phyloP scores from a whole-genome alignment of 106 monocot species.

The Chionographis japonica region DNA sequence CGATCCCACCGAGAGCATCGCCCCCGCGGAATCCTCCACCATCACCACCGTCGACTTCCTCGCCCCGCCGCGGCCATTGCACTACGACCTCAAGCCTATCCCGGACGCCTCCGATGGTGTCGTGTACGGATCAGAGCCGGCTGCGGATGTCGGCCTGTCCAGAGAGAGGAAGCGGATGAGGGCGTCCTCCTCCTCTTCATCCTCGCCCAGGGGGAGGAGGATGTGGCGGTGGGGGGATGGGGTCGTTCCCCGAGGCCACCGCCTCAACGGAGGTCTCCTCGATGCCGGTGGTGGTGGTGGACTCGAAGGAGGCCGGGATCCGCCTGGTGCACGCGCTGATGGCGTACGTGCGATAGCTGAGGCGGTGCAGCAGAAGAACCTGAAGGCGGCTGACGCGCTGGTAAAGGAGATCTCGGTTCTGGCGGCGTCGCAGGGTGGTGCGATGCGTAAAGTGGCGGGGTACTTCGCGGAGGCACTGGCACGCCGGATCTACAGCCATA shows the following conservation, averaged over 20 bases:
- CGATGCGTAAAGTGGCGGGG: constrained; percentile 44
- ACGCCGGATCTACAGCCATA: constrained; percentile 14
- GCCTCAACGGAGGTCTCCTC: constrained; percentile 4
- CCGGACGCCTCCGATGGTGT: constrained; percentile 8
- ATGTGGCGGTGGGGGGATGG: not conserved
- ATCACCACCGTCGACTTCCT: constrained; percentile 14
- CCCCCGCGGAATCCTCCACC: constrained; percentile 21
- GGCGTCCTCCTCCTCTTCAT: constrained; percentile 31
- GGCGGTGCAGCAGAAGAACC: constrained; percentile 41
- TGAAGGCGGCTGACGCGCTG: constrained; percentile 30
- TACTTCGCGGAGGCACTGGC: constrained; percentile 47
- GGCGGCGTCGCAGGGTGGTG: constrained; percentile 30
- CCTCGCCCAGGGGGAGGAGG: constrained; percentile 22
- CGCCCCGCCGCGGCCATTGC: not conserved
- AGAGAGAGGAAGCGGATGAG: constrained; percentile 54
- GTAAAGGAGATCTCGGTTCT: constrained; percentile 36
- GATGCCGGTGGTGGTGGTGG: constrained; percentile 22
- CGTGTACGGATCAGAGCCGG: constrained; percentile 8
- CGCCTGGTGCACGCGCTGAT: constrained; percentile 41
- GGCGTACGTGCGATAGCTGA: constrained; percentile 43
- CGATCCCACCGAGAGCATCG: not conserved
- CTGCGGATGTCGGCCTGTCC: not conserved
- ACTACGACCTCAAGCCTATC: constrained; percentile 39
- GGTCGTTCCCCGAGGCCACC: too few species aligned
- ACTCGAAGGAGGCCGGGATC: constrained; percentile 41